Base-by-base conservation (phyloP, 1,139 yeast genomes). In the Nakaseomyces nivariensis region DNA sequence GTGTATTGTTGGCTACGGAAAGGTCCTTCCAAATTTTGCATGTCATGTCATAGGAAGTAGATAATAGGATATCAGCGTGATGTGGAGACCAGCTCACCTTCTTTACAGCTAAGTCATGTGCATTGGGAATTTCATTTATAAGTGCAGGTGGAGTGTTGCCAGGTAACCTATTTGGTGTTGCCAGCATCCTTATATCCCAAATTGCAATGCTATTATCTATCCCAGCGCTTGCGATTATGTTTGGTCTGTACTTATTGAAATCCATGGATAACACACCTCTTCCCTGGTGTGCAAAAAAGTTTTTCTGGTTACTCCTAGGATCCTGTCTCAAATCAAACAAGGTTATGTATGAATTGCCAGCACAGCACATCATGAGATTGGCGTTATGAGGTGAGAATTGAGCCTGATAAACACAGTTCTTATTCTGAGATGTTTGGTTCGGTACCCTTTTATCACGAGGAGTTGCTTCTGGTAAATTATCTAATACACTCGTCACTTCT, bases 31-130 rank as follows among this genome's bases (percentile, higher is more conserved):
- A 92, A 1, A 89, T 79, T 53, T 90, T 71, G 42, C 88, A 83
- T 0, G 95, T 85, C 96, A 90, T 90, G 64, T 92, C 98, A 64
- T 90, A 92, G 9, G 96, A 84, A 4, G 89, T 79, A 49, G 88
- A 79, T 54, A 90, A 67, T 45, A 92, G 68, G 55, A 79, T 79
- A 53, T 81, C 82, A 3, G 86, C 77, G 49, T 76, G 74, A 67
- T 90, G 97, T 1, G 97, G 97, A 1, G 95, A 85, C 96, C 97
- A 90, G 40, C 77, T 72, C 5, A 89, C 81, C 61, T 79, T 79
- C 51, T 95, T 71, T 4, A 92, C 85, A 0, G 97, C 96, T 63
- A 86, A 83, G 48, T 87, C 94, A 66, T 90, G 97, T 4, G 96
- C 97, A 36, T 82, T 71, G 8, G 49, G 50, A 37, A 90, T 70